Percentiles rank a stretch among this genome's conserved stretches.
Conservation (phyloP, 805 yeast species). For the Candida quercuum region DNA sequence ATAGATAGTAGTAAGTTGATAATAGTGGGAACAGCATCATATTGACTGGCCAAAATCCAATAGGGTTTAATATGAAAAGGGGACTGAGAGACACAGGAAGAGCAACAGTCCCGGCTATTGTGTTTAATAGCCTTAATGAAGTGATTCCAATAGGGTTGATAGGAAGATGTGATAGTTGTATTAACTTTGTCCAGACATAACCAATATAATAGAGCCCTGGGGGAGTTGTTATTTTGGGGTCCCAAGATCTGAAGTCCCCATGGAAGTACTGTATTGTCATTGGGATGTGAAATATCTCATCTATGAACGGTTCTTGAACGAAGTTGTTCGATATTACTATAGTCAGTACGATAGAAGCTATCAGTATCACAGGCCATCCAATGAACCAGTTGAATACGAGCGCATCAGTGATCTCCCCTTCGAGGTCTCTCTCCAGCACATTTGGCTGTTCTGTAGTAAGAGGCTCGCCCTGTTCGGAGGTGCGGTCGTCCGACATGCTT, state of each 20-base stretch:
- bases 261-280: slow-evolving; percentile 68
- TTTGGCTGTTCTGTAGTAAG: background rate
- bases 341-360: slow-evolving; percentile 24
- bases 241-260: slow-evolving; percentile 67
- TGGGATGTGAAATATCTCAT: slow-evolving; percentile 81
- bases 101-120: slow-evolving; percentile 55
- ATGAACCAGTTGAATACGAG: slow-evolving; percentile 28
- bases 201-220: slow-evolving; percentile 77
- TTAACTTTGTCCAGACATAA: slow-evolving; percentile 27
- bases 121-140: slow-evolving; percentile 52
- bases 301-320: slow-evolving; percentile 37
- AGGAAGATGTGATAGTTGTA: slow-evolving; percentile 16
- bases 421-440: slow-evolving; percentile 15
- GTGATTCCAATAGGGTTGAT: slow-evolving; percentile 29
- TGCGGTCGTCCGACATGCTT: background rate
- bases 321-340: slow-evolving; percentile 23
- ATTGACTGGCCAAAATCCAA: slow-evolving; percentile 37
- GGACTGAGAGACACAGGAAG: slow-evolving; percentile 44
- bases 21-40: slow-evolving; percentile 63
- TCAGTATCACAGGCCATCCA: slow-evolving; percentile 24
- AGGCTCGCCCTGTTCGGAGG: too few relatives aligned
- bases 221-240: slow-evolving; percentile 91
- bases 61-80: slow-evolving; percentile 33
- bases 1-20: slow-evolving; percentile 66
- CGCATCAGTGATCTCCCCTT: slow-evolving; percentile 21